Evolutionary conservation across 2,329 filamentous ascomycete species (phyloP).

Genomic region (Hypocrella siamensis): DNA sequence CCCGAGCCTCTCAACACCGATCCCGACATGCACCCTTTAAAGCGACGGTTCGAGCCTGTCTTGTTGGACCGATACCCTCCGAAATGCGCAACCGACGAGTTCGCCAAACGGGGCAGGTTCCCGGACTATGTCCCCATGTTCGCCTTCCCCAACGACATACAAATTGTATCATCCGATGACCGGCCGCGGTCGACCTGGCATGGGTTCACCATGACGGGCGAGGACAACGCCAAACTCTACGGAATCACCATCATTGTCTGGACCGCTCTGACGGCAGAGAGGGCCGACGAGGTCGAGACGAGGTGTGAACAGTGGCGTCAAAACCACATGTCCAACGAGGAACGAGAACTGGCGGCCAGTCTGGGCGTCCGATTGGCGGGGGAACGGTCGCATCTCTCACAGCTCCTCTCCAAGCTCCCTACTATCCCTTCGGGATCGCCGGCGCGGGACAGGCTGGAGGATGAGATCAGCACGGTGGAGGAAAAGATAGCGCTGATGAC

Average conservation of each 20-base stretch:
- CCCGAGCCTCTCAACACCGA: slow-evolving; percentile 82
- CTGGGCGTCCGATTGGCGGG: slow-evolving; percentile 73
- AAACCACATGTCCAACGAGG: slow-evolving; percentile 75
- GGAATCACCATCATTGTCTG: slow-evolving; percentile 85
- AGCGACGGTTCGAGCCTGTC: slow-evolving; percentile 90
- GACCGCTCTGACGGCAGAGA: slow-evolving; percentile 68
- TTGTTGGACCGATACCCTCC: slow-evolving; percentile 87
- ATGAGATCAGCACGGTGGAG: slow-evolving; percentile 88
- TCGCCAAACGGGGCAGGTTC: slow-evolving; percentile 67
- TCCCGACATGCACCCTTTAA: slow-evolving; percentile 89
- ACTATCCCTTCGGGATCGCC: slow-evolving; percentile 64
- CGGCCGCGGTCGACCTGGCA: slow-evolving; percentile 95
- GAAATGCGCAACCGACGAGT: slow-evolving; percentile 64
- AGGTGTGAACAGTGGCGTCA: slow-evolving; percentile 78
- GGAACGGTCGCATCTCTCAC: slow-evolving; percentile 80
- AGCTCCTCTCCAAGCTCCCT: slow-evolving; percentile 71
- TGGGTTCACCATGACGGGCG: slow-evolving; percentile 93
- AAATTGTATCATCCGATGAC: slow-evolving; percentile 89
- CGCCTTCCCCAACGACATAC: slow-evolving; percentile 94
- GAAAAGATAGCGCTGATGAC: slow-evolving; percentile 97
- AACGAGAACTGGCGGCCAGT: slow-evolving; percentile 82
- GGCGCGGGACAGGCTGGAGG: slow-evolving; percentile 72
- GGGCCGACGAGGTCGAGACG: slow-evolving; percentile 70
- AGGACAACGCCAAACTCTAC: slow-evolving; percentile 82
- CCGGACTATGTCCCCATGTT: slow-evolving; percentile 99